Conservation (phyloP, 495 filamentous ascomycete species). For the Penicillium angulare region DNA sequence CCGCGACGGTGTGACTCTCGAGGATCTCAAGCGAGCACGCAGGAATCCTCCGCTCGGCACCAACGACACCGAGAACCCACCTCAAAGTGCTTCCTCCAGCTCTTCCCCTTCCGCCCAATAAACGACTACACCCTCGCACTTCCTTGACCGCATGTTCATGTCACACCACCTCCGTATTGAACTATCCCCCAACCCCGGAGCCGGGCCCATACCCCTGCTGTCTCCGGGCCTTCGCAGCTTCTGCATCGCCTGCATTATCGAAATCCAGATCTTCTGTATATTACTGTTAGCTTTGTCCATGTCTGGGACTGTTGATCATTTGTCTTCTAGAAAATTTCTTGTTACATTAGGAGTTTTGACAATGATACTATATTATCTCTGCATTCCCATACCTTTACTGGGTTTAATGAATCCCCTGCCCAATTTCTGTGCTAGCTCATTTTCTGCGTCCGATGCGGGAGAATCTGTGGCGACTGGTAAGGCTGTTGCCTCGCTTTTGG, state of each 20-base stretch:
- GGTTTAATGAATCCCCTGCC: slow-evolving; percentile 23
- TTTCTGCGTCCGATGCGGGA: slow-evolving; percentile 20
- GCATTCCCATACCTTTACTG: slow-evolving; percentile 35
- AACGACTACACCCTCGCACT: slow-evolving; percentile 6
- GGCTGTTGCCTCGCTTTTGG: slow-evolving; percentile 27
- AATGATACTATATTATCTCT: slow-evolving; percentile 18
- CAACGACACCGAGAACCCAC: slow-evolving; percentile 29
- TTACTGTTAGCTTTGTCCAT: slow-evolving; percentile 41
- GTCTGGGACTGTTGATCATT: slow-evolving; percentile 12
- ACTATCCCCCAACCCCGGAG: slow-evolving; percentile 54
- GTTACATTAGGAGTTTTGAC: slow-evolving; percentile 34
- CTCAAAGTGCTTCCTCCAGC: slow-evolving; percentile 39
- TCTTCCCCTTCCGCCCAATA: slow-evolving; percentile 41
- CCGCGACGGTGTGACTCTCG: slow-evolving; percentile 72
- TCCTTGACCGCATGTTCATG: slow-evolving; percentile 10
- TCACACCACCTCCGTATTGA: slow-evolving; percentile 9
- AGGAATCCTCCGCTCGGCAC: slow-evolving; percentile 57
- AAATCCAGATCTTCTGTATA: slow-evolving; percentile 42
- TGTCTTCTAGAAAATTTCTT: slow-evolving; percentile 17
- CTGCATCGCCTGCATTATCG: slow-evolving; percentile 35
- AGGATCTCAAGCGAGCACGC: slow-evolving; percentile 73
- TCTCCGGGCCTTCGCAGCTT: slow-evolving; percentile 45
- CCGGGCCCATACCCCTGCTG: slow-evolving; percentile 61
- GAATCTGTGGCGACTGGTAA: slow-evolving; percentile 7
- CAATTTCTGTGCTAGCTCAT: slow-evolving; percentile 28